These are phyloP conservation scores for Aspergillus homomorphus DNA, from an alignment of 495 filamentous ascomycete genomes.

Conservation along the genomic window DNA sequence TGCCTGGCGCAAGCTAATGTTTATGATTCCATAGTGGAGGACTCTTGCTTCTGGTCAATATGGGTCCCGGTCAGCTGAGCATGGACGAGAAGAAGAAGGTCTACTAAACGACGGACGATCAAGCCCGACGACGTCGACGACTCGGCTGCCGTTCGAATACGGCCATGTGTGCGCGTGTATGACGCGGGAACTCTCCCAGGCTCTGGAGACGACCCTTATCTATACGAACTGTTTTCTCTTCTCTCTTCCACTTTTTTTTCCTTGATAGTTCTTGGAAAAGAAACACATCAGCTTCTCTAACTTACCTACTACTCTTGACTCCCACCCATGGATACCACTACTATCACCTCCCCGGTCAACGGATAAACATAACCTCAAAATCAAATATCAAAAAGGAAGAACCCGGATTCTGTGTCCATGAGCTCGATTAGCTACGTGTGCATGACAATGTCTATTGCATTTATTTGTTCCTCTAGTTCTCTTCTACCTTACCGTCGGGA, in stretches of 20 bases:
- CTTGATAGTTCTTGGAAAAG: background rate
- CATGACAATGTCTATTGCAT: background rate
- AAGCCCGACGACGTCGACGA: background rate
- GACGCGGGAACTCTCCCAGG: background rate
- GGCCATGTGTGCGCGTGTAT: background rate
- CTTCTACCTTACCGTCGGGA: background rate
- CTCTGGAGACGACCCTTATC: background rate
- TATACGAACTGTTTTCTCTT: background rate
- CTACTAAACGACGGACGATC: constrained; percentile 57
- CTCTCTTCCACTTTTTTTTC: background rate
- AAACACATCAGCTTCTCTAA: background rate
- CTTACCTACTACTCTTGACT: background rate
- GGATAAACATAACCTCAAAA: background rate
- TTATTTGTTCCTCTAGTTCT: background rate
- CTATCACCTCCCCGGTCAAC: background rate
- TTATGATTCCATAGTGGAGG: constrained; percentile 58
- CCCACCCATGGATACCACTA: background rate
- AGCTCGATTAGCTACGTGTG: background rate
- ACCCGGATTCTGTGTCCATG: background rate
- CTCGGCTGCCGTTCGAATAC: background rate
- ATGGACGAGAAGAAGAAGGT: constrained; percentile 99
- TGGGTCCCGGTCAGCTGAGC: constrained; percentile 93
- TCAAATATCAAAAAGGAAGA: background rate
- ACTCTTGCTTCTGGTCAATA: constrained; percentile 93
- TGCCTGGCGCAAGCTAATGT: constrained; percentile 18